Evolutionary conservation across 352 stramenopile species (phyloP), one percentile per base, ranked within the genome.

Genomic region (Pythium sp.): DNA sequence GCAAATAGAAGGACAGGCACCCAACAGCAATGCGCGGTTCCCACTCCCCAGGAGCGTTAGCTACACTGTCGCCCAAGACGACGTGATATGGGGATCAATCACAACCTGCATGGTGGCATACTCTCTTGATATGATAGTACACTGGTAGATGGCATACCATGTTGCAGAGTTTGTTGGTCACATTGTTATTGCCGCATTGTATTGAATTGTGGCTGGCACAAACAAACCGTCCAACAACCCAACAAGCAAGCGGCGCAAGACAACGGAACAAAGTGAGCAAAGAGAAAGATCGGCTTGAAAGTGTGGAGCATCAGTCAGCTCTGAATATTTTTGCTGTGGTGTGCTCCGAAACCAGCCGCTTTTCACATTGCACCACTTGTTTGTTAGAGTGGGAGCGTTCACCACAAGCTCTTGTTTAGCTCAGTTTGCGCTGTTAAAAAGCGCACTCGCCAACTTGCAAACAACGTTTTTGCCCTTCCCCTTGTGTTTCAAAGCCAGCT

Each of bases 401-500:
- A 58, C 53, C 53, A 26, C 53, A 58, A 58, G 24, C 53, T 14
- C 51, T 38, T 38, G 32, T 38, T 38, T 46, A 12, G 38, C 38
- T 46, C 38, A 1, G 4, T 46, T 46, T 7, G 38, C 38, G 38
- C 14, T 46, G 38, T 46, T 46, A 46, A 46, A 46, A 15, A 43
- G 36, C 36, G 15, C 36, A 18, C 36, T 18, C 18, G 2, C 54
- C 14, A 41, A 15, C 41, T 49, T 49, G 41, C 41, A 49, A 49
- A 12, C 24, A 1, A 26, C 24, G 41, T 49, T n/a, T 49, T 49
- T 49, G 15, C 41, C 41, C 41, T 49, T 49, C 15, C 41, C 41
- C 12, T 30, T 26, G 26, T 59, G 54, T n/a, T n/a, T n/a, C 15
- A 41, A 41, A 59, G 26, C 54, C 54, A 59, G 54, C 54, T 59